Evolutionary conservation across 768 basidiomycete genomes (phyloP).

Genomic region (Mycena leptocephala): DNA sequence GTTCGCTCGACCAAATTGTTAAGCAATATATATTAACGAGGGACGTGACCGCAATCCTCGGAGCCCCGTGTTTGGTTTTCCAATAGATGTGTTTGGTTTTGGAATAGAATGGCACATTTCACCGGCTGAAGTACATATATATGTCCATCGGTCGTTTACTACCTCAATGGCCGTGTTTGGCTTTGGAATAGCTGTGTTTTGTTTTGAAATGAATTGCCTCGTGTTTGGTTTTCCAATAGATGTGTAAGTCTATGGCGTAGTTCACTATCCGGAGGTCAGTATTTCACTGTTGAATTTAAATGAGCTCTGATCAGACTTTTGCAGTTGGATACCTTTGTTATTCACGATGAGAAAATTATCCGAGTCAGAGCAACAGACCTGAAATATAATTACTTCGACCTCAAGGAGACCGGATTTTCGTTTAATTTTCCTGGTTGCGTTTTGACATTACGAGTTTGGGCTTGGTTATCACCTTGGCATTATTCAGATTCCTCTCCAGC

Average conservation of each 20-base stretch:
- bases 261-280: background rate
- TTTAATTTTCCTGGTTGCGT: conserved; percentile 16
- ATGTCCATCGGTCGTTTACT: too few species aligned
- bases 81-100: too few species aligned
- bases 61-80: too few species aligned
- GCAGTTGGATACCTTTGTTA: background rate
- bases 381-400: conserved; percentile 7
- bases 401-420: background rate
- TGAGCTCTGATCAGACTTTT: background rate
- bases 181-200: too few species aligned
- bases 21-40: too few species aligned
- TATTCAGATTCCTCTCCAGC: conserved; percentile 12
- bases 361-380: background rate
- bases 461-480: background rate
- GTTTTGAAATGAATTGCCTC: too few species aligned
- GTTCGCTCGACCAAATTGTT: too few species aligned
- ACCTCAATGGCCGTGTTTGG: too few species aligned
- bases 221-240: too few species aligned
- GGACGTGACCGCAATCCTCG: too few species aligned
- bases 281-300: background rate
- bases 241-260: background rate
- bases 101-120: too few species aligned
- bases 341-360: background rate
- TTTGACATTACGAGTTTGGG: conserved; percentile 30
- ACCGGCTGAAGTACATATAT: too few species aligned